Conservation (phyloP, 2,329 filamentous ascomycete genomes). For the Fusarium sp. region DNA sequence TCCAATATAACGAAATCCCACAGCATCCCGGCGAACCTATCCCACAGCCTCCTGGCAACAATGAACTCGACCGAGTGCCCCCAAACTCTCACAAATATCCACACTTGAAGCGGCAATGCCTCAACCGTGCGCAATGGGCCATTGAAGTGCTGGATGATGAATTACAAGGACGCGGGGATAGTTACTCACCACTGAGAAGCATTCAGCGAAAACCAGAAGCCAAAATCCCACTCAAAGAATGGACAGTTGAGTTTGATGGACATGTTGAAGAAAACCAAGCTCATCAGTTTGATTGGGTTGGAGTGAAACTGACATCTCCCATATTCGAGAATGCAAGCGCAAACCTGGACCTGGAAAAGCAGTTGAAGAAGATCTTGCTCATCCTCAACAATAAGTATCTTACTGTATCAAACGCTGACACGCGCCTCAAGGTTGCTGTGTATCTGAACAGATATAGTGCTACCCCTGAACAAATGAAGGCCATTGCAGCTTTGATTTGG, state of each 20-base stretch:
- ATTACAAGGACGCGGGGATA: neutral
- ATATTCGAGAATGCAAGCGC: neutral
- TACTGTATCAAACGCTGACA: constrained; percentile 21
- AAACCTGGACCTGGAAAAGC: neutral
- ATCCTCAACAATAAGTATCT: constrained; percentile 15
- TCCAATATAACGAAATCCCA: neutral
- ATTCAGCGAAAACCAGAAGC: neutral
- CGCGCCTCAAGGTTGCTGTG: constrained; percentile 20
- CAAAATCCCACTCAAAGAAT: neutral
- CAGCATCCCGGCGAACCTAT: neutral
- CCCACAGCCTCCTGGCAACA: neutral
- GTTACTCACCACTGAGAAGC: neutral
- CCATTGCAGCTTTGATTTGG: constrained; percentile 30
- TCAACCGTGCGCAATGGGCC: constrained; percentile 13
- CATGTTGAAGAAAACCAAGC: constrained; percentile 20
- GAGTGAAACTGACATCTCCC: constrained; percentile 32
- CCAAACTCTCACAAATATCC: neutral
- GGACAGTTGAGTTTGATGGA: constrained; percentile 18
- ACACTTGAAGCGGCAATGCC: neutral
- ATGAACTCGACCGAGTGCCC: neutral
- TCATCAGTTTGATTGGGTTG: constrained; percentile 26
- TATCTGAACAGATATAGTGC: neutral
- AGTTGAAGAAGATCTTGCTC: neutral
- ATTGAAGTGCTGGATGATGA: constrained; percentile 7
- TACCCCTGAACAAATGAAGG: constrained; percentile 17